A percentile compares a stretch with the other conserved stretches of the same genome.
Evolutionary conservation across 176 grass and related monocot genomes (phyloP).

Genomic region (Oryza glumipatula): DNA sequence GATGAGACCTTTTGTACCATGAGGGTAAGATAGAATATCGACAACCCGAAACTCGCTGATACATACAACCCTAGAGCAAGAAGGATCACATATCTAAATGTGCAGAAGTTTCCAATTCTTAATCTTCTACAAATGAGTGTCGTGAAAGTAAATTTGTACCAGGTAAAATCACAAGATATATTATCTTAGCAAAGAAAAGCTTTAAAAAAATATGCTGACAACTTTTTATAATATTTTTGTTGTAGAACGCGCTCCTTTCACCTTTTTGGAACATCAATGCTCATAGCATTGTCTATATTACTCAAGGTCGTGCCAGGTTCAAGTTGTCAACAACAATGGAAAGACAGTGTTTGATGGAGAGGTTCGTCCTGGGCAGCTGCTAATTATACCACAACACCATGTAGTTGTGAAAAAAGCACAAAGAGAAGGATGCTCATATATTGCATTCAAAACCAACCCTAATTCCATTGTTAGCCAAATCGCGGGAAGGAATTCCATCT

Average conservation of each 20-base stretch:
- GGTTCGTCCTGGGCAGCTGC: slow-evolving; percentile 25
- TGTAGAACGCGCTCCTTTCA: slow-evolving; percentile 38
- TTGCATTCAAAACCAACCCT: slow-evolving; percentile 42
- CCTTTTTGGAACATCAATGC: slow-evolving; percentile 45
- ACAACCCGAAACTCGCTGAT: slow-evolving; percentile 30
- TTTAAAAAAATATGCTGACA: neutral
- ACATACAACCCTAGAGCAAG: slow-evolving; percentile 40
- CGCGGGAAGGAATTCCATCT: slow-evolving; percentile 19
- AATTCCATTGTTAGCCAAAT: slow-evolving; percentile 46
- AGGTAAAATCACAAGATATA: slow-evolving; percentile 12
- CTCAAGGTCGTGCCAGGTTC: slow-evolving; percentile 27
- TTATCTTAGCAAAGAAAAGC: neutral
- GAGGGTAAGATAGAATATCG: slow-evolving; percentile 41
- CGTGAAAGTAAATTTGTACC: slow-evolving; percentile 35
- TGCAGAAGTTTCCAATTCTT: slow-evolving; percentile 50
- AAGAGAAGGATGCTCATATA: slow-evolving; percentile 23
- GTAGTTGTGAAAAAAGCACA: slow-evolving; percentile 42
- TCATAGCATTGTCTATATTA: slow-evolving; percentile 41
- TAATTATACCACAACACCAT: slow-evolving; percentile 43
- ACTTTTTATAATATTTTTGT: neutral
- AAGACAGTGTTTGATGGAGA: slow-evolving; percentile 38
- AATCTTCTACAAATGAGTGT: slow-evolving; percentile 50
- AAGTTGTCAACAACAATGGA: slow-evolving; percentile 38
- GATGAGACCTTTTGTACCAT: slow-evolving; percentile 42
- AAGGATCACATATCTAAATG: slow-evolving; percentile 41